phyloP scores from a whole-genome alignment of 495 filamentous ascomycete species.

The Trichoderma virens region DNA sequence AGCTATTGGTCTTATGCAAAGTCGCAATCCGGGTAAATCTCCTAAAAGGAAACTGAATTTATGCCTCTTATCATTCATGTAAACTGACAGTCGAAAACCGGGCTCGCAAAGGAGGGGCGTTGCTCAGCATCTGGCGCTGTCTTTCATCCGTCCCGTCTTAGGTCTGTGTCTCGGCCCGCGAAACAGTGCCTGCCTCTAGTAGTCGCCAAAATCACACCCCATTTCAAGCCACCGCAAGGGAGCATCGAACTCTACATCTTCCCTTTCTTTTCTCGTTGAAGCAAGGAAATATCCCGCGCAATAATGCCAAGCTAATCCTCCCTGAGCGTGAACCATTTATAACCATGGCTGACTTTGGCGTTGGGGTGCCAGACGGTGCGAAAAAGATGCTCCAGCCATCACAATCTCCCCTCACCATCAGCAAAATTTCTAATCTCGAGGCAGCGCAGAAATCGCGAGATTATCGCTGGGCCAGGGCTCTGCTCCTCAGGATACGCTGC shows the following conservation, averaged over 20 bases:
- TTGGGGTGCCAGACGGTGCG: slow-evolving; percentile 9
- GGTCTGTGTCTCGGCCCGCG: slow-evolving; percentile 6
- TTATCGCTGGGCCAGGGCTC: slow-evolving; percentile 9
- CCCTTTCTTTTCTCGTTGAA: not conserved
- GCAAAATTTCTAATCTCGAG: not conserved
- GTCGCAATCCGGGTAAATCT: not conserved
- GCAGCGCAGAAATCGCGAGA: slow-evolving; percentile 7
- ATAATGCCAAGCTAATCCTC: not conserved
- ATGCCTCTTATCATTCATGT: not conserved
- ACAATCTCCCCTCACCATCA: not conserved
- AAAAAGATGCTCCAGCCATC: not conserved
- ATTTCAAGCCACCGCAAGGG: not conserved
- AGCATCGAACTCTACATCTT: not conserved
- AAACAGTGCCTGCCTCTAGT: not conserved
- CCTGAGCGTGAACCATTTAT: not conserved
- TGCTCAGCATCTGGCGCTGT: not conserved
- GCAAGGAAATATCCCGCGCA: not conserved
- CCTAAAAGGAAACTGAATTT: not conserved
- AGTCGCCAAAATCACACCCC: not conserved
- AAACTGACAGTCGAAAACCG: not conserved
- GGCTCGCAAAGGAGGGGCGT: not conserved
- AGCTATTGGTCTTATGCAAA: not conserved
- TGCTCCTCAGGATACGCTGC: slow-evolving; percentile 9
- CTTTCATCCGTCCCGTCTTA: not conserved
- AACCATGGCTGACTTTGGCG: slow-evolving; percentile 6